Evolutionary conservation across 257 asterid genomes (phyloP), one percentile per base, ranked within the genome.

Genomic region (Agastache rugosa): DNA sequence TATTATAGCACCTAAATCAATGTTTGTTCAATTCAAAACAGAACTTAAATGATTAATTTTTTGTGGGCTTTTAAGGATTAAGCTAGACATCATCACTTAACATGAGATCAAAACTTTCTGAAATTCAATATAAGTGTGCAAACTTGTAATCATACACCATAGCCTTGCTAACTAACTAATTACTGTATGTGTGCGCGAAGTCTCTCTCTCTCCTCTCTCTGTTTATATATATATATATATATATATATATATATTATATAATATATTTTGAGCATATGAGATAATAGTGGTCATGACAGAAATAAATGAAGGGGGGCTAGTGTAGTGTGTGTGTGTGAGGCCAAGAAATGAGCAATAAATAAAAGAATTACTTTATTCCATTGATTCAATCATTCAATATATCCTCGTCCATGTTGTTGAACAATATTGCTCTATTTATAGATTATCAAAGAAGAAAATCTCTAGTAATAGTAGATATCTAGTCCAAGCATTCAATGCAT

Each of bases 401-500:
- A 66, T 83, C 83, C 84, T 81, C 78, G 78, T 83, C 83, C 78
- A 70, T 68, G 53, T 39, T 78, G 54, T 76, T 75, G 65, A 54
- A 56, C 66, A 74, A 76, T 50, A 76, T 79, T 59, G 37, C 82
- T 17, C 75, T 71, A 75, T 73, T 51, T 53, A 73, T 77, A 63
- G 70, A 63, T 63, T 61, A 39, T 17, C 63, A 39, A 42, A 64
- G 69, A 22, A n/a, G 22, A 37, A 14, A 66, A 25, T 44, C 67
- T 35, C 51, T 67, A 31, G 16, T n/a, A 25, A 77, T 31, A 6
- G 9, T 53, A 48, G 16, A 5, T 67, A 47, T 67, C 67, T 78
- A 73, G 71, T 63, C 34, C 11, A 39, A 72, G 84, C 88, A 80
- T 85, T 85, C 60, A 83, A 81, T 87, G 87, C 85, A 75, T 27